phyloP scores from a whole-genome alignment of 805 yeast species.

The Spathaspora gorwiae region DNA sequence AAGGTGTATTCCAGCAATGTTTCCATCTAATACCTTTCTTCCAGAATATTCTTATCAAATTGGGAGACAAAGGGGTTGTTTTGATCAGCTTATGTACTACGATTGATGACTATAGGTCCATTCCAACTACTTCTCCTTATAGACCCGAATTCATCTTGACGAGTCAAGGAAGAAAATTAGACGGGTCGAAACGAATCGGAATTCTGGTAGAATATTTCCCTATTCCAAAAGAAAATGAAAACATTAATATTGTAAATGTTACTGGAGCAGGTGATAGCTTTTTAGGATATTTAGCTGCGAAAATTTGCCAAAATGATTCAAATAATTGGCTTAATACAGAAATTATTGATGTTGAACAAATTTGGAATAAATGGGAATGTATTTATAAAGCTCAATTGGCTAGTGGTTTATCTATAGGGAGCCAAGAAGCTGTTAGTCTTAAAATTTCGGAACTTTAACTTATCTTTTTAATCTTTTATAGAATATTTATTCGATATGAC shows the following conservation, averaged over 20 bases:
- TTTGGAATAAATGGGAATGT: slow-evolving; percentile 33
- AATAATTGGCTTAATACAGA: slow-evolving; percentile 26
- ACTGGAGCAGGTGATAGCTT: slow-evolving; percentile 90
- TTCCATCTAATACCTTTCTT: slow-evolving; percentile 71
- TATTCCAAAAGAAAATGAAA: slow-evolving; percentile 27
- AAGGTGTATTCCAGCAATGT: slow-evolving; percentile 61
- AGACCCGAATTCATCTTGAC: slow-evolving; percentile 19
- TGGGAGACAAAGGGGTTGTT: slow-evolving; percentile 63
- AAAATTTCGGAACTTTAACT: slow-evolving; percentile 11
- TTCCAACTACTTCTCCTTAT: slow-evolving; percentile 28
- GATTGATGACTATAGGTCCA: slow-evolving; percentile 25
- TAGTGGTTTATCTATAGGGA: slow-evolving; percentile 27
- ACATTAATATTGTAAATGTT: slow-evolving; percentile 50
- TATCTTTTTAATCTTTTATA: too few relatives aligned
- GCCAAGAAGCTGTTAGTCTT: slow-evolving; percentile 22
- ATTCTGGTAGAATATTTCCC: slow-evolving; percentile 57
- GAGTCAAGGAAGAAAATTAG: slow-evolving; percentile 15
- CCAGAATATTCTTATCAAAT: slow-evolving; percentile 61
- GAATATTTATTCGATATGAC: too few relatives aligned
- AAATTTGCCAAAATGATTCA: slow-evolving; percentile 8
- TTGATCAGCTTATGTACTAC: slow-evolving; percentile 30
- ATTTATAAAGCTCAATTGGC: slow-evolving; percentile 36
- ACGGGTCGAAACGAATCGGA: slow-evolving; percentile 33
- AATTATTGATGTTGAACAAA: slow-evolving; percentile 25
- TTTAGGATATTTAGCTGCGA: slow-evolving; percentile 56